Base-by-base conservation (phyloP, 108 stramenopile genomes). In the Seminavis robusta region DNA sequence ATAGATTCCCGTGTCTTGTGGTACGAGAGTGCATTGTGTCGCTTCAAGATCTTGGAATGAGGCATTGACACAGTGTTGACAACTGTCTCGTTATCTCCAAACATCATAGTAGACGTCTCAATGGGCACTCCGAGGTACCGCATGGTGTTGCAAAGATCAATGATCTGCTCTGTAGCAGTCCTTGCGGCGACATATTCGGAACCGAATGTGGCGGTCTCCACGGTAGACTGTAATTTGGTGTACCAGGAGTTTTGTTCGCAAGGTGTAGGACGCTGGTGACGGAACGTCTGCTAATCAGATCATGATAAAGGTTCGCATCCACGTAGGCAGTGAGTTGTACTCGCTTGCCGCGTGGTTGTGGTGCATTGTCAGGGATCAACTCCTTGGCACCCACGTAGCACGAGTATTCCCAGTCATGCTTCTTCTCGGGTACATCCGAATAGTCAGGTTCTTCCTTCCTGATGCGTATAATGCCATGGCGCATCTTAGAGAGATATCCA, bases 181-280 rank as follows among this genome's bases (percentile, higher is more conserved):
- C 63, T 21, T 23, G 63, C 63, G 20, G 63, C 53, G 3, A 64
- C 33, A 15, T 59, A 50, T 20, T 64, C 48, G 3, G 52, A 57
- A 25, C 69, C 69, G 33, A 37, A 55, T 29, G 29, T 70, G 17
- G 69, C 61, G 16, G 69, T 63, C 55, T 61, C 69, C 6, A 70
- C 69, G 0, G 59, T 61, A 40, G 17, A 33, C 29, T 36, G 72
- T 50, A 15, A 32, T 36, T 67, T 67, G 8, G 65, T 62, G 21
- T 36, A 63, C 57, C 56, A 72, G 63, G 63, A 7, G 71, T 72
- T 3, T 43, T 11, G 41, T 72, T 72, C n/a, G 65, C 26, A 15
- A 72, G 25, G n/a, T 63, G 50, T 3, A 70, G 17, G 38, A 63
- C 41, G 1, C 69, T 62, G 2, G 56, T 66, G 5, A 57, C 56